Percentiles rank a stretch among this genome's conserved stretches.
These are phyloP conservation scores for Xylariales sp. DNA, from an alignment of 2,329 filamentous ascomycete species.

Conservation along the genomic window DNA sequence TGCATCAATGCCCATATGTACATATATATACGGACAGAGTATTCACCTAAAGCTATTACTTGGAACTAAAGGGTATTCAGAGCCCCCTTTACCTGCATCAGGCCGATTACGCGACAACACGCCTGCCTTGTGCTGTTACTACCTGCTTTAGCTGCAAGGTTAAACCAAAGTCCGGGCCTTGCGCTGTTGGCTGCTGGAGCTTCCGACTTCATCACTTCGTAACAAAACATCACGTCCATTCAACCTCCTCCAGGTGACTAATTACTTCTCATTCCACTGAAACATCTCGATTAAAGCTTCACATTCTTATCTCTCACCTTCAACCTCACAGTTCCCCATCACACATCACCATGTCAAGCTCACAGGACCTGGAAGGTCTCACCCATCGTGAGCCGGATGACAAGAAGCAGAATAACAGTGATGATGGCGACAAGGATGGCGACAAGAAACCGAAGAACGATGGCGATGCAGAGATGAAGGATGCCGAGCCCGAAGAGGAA, in stretches of 20 bases:
- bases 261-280: too few species aligned
- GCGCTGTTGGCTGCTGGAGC: conserved; percentile 16
- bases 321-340: too few species aligned
- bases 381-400: conserved; percentile 33
- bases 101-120: conserved; percentile 26
- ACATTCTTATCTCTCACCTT: too few species aligned
- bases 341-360: conserved; percentile 27
- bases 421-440: conserved; percentile 49
- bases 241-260: neutral
- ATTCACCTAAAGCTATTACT: too few species aligned
- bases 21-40: too few species aligned
- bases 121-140: too few species aligned
- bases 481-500: conserved; percentile 69
- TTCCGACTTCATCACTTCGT: conserved; percentile 16
- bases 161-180: conserved; percentile 11
- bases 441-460: conserved; percentile 50
- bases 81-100: conserved; percentile 17
- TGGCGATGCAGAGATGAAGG: conserved; percentile 87
- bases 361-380: conserved; percentile 20
- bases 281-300: too few species aligned
- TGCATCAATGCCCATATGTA: too few species aligned
- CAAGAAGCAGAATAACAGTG: conserved; percentile 49
- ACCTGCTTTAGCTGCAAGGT: neutral
- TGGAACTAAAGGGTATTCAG: neutral
- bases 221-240: neutral